Conservation (phyloP, 2,329 filamentous ascomycete genomes). For the Hypoxylon sp. region DNA sequence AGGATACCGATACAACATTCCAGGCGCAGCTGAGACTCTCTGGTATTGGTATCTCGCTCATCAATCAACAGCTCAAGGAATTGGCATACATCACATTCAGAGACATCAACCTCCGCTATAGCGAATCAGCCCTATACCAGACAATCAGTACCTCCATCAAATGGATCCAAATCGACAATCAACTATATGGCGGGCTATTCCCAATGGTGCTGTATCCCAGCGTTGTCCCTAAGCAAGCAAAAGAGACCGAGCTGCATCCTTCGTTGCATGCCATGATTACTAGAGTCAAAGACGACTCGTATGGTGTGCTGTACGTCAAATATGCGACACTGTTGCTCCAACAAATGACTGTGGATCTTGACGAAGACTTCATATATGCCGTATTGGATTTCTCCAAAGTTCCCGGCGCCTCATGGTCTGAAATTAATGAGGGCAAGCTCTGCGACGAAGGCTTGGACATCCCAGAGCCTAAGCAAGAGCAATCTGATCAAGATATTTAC, state of each 20-base stretch:
- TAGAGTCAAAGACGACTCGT: slow-evolving; percentile 97
- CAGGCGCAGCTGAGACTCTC: slow-evolving; percentile 89
- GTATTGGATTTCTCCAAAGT: slow-evolving; percentile 95
- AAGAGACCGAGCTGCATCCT: slow-evolving; percentile 95
- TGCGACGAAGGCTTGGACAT: slow-evolving; percentile 93
- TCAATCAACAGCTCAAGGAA: slow-evolving; percentile 93
- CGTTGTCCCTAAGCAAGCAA: slow-evolving; percentile 96
- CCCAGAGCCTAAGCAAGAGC: slow-evolving; percentile 88
- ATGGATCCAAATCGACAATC: slow-evolving; percentile 99
- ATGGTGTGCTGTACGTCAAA: slow-evolving; percentile 98
- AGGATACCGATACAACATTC: slow-evolving; percentile 90
- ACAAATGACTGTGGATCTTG: slow-evolving; percentile 97
- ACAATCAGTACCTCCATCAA: slow-evolving; percentile 92
- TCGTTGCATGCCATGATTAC: slow-evolving; percentile 94
- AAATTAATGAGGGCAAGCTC: slow-evolving; percentile 82
- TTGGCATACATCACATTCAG: slow-evolving; percentile 93
- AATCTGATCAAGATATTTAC: slow-evolving; percentile 94
- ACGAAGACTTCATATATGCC: slow-evolving; percentile 98
- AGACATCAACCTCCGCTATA: slow-evolving; percentile 91
- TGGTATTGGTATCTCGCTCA: slow-evolving; percentile 91
- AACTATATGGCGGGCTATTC: slow-evolving; percentile 98
- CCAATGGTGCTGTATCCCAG: slow-evolving; percentile 97
- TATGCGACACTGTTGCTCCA: slow-evolving; percentile 94
- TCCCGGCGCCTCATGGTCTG: slow-evolving; percentile 88
- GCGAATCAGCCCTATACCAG: slow-evolving; percentile 93